Percentiles rank a stretch among this genome's conserved stretches.
Evolutionary conservation across 116 monocot species (phyloP).

Genomic region (Papilionanthe hybrid): DNA sequence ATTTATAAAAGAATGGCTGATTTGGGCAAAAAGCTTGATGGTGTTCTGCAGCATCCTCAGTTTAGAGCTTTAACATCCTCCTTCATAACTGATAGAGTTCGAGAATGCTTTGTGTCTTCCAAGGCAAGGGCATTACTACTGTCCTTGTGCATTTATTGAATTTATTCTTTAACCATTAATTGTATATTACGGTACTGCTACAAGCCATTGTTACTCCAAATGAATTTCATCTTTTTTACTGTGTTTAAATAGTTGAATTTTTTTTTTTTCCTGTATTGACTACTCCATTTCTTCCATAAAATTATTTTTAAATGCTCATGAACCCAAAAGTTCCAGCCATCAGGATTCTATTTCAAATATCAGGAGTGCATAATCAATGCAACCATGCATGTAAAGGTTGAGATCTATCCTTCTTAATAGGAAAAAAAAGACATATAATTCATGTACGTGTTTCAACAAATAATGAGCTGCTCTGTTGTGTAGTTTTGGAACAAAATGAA

Average conservation of each 20-base stretch:
- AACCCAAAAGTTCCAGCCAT: not conserved
- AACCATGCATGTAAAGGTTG: no score
- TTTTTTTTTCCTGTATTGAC: not conserved
- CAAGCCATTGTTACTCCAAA: not conserved
- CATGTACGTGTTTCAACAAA: no score
- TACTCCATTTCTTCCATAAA: not conserved
- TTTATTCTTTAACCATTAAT: not conserved
- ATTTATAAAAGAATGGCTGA: slow-evolving; percentile 59
- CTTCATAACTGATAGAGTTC: slow-evolving; percentile 26
- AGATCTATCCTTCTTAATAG: no score
- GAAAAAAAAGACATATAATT: no score
- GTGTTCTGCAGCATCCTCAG: slow-evolving; percentile 39
- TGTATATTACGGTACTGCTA: not conserved
- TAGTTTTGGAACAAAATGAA: no score
- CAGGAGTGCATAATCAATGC: no score
- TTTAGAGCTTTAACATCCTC: slow-evolving; percentile 35
- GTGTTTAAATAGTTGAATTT: not conserved
- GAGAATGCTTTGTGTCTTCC: slow-evolving; percentile 46
- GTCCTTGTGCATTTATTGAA: not conserved
- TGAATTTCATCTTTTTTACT: not conserved
- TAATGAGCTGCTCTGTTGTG: no score
- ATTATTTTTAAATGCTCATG: not conserved
- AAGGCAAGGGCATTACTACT: slow-evolving; percentile 31
- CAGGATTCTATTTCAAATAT: not conserved
- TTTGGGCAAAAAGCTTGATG: slow-evolving; percentile 43